phyloP scores from a whole-genome alignment of 208 protist species.

The Crithidia sp. region DNA sequence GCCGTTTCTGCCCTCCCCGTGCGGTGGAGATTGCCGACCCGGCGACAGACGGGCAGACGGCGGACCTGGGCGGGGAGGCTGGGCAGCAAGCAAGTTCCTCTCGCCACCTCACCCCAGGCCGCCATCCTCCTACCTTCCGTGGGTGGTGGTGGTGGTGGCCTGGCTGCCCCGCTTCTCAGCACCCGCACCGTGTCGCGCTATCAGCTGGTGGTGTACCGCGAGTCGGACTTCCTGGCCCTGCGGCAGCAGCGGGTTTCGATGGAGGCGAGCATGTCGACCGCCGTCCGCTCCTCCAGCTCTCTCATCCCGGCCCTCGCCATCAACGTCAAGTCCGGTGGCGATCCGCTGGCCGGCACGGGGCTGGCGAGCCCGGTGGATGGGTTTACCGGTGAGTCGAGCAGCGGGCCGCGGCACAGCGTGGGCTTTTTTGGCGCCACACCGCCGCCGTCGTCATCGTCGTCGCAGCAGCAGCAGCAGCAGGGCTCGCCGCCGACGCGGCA shows the following conservation, averaged over 20 bases:
- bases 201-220: slow-evolving; percentile 50
- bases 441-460: no score
- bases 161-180: slow-evolving; percentile 12
- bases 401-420: no score
- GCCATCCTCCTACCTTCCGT: neutral
- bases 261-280: slow-evolving; percentile 24
- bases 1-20: slow-evolving; percentile 10
- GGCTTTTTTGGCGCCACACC: no score
- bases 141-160: neutral
- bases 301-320: slow-evolving; percentile 2
- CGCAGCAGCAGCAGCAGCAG: neutral
- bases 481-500: neutral
- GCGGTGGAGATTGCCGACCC: slow-evolving; percentile 19
- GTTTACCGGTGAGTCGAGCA: no score
- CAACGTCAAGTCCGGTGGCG: neutral
- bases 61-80: neutral
- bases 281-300: slow-evolving; percentile 13
- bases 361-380: neutral
- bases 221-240: slow-evolving; percentile 30
- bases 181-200: slow-evolving; percentile 44
- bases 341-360: neutral
- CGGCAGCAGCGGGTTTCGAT: slow-evolving; percentile 15
- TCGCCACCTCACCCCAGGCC: neutral
- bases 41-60: neutral
- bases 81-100: neutral